Percentiles rank a stretch among this genome's conserved stretches.
Evolutionary conservation across 2,329 filamentous ascomycete genomes (phyloP).

Genomic region (Aspergillus sp.): DNA sequence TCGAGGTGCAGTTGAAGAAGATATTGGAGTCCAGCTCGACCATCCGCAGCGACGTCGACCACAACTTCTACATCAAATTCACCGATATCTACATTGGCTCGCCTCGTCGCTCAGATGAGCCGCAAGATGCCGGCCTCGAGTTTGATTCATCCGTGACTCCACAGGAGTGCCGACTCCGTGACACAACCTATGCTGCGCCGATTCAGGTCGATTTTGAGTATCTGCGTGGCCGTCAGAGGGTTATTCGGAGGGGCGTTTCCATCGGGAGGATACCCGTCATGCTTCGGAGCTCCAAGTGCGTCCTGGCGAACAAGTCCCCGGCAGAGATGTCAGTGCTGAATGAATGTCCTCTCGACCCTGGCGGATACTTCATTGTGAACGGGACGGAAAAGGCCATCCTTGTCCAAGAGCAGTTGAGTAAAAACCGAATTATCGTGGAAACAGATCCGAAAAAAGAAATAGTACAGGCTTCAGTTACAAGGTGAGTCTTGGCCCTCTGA

Average conservation of each 20-base stretch:
- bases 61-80: conserved; percentile 86
- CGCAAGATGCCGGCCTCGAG: conserved; percentile 42
- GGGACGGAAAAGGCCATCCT: conserved; percentile 98
- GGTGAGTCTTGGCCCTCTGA: conserved; percentile 23
- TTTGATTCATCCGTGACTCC: conserved; percentile 59
- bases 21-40: conserved; percentile 86
- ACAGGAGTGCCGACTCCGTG: conserved; percentile 90
- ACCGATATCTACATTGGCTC: conserved; percentile 80
- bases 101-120: conserved; percentile 69
- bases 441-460: conserved; percentile 83
- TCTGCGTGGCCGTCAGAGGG: conserved; percentile 68
- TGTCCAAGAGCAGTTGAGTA: conserved; percentile 96
- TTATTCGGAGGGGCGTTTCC: conserved; percentile 61
- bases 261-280: conserved; percentile 93
- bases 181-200: conserved; percentile 95
- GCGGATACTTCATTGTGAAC: conserved; percentile 95
- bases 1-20: conserved; percentile 92
- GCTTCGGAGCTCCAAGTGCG: conserved; percentile 90
- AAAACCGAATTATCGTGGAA: conserved; percentile 97
- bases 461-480: conserved; percentile 88
- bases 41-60: conserved; percentile 85
- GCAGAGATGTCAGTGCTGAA: conserved; percentile 84
- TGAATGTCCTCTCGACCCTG: conserved; percentile 91
- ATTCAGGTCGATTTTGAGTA: conserved; percentile 91
- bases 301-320: conserved; percentile 73